These are phyloP conservation scores for Vaccinium darrowii DNA, from an alignment of 148 eudicot genomes.

Conservation along the genomic window DNA sequence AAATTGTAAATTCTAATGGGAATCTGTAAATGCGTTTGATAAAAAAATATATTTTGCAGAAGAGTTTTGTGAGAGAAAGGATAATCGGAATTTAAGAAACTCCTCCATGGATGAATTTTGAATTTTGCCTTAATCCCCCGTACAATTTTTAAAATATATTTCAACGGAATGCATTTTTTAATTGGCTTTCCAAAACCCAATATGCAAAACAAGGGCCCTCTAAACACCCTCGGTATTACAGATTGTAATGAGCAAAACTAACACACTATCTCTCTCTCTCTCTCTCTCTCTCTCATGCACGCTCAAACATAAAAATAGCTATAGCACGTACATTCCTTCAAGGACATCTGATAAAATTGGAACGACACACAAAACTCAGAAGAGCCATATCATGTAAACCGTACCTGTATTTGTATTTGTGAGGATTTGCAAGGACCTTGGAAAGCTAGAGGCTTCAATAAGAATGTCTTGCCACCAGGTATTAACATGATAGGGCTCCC, in stretches of 20 bases:
- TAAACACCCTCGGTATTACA: not conserved
- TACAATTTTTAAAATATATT: not conserved
- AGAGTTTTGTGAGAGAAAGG: not conserved
- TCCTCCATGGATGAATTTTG: not conserved
- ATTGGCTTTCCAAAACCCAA: not conserved
- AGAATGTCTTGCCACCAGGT: constrained; percentile 12
- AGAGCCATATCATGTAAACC: not conserved
- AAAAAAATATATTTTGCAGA: too few species aligned
- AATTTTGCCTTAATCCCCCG: not conserved
- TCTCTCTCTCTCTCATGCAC: too few species aligned
- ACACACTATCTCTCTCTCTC: too few species aligned
- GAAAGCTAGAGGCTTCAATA: constrained; percentile 1
- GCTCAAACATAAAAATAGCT: too few species aligned
- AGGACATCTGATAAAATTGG: too few species aligned
- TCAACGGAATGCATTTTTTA: not conserved
- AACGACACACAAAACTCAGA: not conserved
- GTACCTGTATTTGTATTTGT: not conserved
- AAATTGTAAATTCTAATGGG: not conserved
- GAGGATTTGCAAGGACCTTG: constrained; percentile 10
- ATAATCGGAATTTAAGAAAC: too few species aligned
- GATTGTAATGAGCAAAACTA: too few species aligned
- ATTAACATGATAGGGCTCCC: not conserved
- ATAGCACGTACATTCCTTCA: too few species aligned
- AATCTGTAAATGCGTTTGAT: too few species aligned
- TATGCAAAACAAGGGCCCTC: not conserved